A percentile compares a stretch with the other conserved stretches of the same genome.
Evolutionary conservation across 805 yeast genomes (phyloP).

Genomic region (Pichia exigua): DNA sequence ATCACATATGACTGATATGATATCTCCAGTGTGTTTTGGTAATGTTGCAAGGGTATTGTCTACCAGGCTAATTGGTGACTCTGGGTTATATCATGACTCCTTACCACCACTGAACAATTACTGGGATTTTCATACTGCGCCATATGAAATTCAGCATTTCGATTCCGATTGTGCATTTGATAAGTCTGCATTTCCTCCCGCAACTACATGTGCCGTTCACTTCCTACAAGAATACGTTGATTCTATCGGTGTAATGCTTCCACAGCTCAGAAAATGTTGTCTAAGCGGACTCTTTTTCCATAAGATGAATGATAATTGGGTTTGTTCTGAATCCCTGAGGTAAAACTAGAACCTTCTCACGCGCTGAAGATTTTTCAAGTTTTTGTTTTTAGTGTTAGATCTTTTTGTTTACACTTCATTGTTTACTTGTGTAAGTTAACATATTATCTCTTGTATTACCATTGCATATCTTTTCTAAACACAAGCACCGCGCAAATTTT

Average conservation of each 20-base stretch:
- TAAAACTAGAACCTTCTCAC: background rate
- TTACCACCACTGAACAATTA: constrained; percentile 27
- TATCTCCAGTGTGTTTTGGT: constrained; percentile 50
- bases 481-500: background rate
- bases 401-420: background rate
- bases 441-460: background rate
- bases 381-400: background rate
- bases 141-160: constrained; percentile 33
- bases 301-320: constrained; percentile 10
- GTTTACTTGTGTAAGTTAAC: background rate
- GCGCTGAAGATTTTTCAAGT: background rate
- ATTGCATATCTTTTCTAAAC: background rate
- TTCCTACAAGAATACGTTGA: constrained; percentile 38
- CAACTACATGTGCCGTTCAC: constrained; percentile 37
- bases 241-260: constrained; percentile 27
- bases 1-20: constrained; percentile 49
- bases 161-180: constrained; percentile 34
- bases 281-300: constrained; percentile 38
- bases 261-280: constrained; percentile 26
- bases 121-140: constrained; percentile 42
- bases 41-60: constrained; percentile 39
- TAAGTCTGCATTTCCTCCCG: constrained; percentile 34
- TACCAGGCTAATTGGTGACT: constrained; percentile 23
- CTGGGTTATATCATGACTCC: constrained; percentile 21
- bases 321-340: constrained; percentile 10